Evolutionary conservation across 225 moss, liverwort and hornwort genomes (phyloP), one percentile per base, ranked within the genome.

Genomic region (Polytrichum formosum): DNA sequence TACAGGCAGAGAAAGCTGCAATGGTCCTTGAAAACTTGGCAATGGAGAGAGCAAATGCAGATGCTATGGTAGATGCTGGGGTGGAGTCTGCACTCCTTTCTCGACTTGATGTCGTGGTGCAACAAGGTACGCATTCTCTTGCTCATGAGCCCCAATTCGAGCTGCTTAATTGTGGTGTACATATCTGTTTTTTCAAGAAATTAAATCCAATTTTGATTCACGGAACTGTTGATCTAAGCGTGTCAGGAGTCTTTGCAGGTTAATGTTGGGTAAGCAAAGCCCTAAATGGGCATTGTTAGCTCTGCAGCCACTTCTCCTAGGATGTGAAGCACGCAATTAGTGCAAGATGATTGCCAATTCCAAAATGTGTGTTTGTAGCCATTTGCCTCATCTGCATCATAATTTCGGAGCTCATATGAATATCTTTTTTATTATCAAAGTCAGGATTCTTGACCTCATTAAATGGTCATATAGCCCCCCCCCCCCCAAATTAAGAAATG

Each of bases 1-100:
- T 65, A 6, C 91, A 85, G 78, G 91, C 87, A 72, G 87, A 91
- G 71, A 91, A 83, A 79, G 91, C 93, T 61, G 84, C 87, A 20
- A 68, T 73, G 56, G 84, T 96, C 55, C 91, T 96, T 75, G 90
- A 87, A 73, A 91, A 96, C 28, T 63, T 90, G 74, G 86, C 77
- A 67, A 72, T 68, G 27, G 82, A 86, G 66, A 74, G 76, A 69
- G 79, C 74, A 68, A 90, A 85, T 67, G 85, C 91, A 28, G 77
- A 54, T 68, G 88, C 80, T 63, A 81, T 91, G 60, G 70, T 89
- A 55, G 78, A 35, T 65, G 86, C 85, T 60, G 85, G 85, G 59
- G 84, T 91, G 53, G 88, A 87, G 63, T 76, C 81, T 63, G 87
- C 88, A 16, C 73, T 93, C 19, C 67, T 75, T 74, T 81, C 79